Base-by-base conservation (phyloP, 768 basidiomycete species). In the Phlebiopsis flavidoalba region DNA sequence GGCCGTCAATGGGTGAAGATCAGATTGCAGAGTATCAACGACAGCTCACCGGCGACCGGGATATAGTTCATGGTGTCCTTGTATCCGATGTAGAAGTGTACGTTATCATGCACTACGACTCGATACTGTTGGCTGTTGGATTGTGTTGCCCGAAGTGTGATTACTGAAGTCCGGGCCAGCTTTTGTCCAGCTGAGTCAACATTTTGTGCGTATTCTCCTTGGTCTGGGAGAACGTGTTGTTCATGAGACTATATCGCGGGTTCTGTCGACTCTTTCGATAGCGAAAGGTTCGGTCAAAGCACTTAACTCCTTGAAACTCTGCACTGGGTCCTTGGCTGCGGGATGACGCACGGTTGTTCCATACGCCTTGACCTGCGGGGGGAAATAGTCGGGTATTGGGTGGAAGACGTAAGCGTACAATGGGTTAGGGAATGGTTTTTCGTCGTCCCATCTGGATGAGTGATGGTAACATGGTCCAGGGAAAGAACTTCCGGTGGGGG, bases 91-190 rank as follows among this genome's bases (percentile, higher is more conserved):
- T 35, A 35, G 11, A 63, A 19, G 60, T 84, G 81, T 17, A 83
- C 73, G 21, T 67, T 63, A 60, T 82, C 79, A 58, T 84, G 83
- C 53, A 83, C 75, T 24, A n/a, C n/a, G 76, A 73, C 62, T 84
- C 81, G 40, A 84, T 64, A 66, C 79, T 80, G 73, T 79, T 80
- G 55, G 73, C 74, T 11, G 11, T 49, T 12, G 19, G 19, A 31
- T 68, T 62, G 63, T 73, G 63, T 73, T 76, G 47, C 73, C 48
- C n/a, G 48, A 21, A 26, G 19, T 49, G 48, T 49, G 48, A 21
- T 80, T 83, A 62, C 80, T 81, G 70, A 83, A 82, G 1, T 69
- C n/a, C 73, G 0, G 69, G 62, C 79, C 80, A 83, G 5, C n/a
- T n/a, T n/a, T 69, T 74, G 47, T 70, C 8, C 8, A 53, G 12